A percentile compares a stretch with the other conserved stretches of the same genome.
phyloP scores from a whole-genome alignment of 352 stramenopile species.

The Plasmopara viticola region DNA sequence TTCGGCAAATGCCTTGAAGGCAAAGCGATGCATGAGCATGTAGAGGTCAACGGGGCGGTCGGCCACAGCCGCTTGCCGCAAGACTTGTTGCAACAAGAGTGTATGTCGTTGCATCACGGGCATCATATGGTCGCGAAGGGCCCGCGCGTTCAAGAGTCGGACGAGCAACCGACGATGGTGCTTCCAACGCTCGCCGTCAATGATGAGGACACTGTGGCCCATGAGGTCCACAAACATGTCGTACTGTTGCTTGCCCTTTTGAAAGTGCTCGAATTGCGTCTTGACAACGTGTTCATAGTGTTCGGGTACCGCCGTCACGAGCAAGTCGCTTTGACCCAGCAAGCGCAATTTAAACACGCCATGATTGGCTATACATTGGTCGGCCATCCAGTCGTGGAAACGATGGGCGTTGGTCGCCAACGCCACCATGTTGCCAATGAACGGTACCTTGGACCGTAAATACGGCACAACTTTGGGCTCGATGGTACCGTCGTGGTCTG shows the following conservation, averaged over 20 bases:
- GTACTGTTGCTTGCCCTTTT: constrained; percentile 37
- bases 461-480: constrained; percentile 27
- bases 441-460: constrained; percentile 24
- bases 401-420: constrained; percentile 18
- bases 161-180: constrained; percentile 39
- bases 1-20: constrained; percentile 41
- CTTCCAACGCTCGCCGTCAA: constrained; percentile 38
- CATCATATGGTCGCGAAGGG: constrained; percentile 37
- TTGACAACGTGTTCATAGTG: constrained; percentile 51
- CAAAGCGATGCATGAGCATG: constrained; percentile 39
- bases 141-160: constrained; percentile 36
- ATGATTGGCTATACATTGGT: constrained; percentile 29
- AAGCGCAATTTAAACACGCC: constrained; percentile 31
- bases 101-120: constrained; percentile 30
- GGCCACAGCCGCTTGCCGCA: constrained; percentile 11
- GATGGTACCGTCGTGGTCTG: not conserved
- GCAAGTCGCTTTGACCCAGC: constrained; percentile 26
- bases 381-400: constrained; percentile 38
- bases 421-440: constrained; percentile 32
- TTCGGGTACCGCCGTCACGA: constrained; percentile 40
- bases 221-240: constrained; percentile 42
- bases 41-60: constrained; percentile 30
- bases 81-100: constrained; percentile 23
- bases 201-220: constrained; percentile 39
- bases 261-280: constrained; percentile 48